Evolutionary conservation across 768 basidiomycete species (phyloP).

Genomic region (Russula foetens): DNA sequence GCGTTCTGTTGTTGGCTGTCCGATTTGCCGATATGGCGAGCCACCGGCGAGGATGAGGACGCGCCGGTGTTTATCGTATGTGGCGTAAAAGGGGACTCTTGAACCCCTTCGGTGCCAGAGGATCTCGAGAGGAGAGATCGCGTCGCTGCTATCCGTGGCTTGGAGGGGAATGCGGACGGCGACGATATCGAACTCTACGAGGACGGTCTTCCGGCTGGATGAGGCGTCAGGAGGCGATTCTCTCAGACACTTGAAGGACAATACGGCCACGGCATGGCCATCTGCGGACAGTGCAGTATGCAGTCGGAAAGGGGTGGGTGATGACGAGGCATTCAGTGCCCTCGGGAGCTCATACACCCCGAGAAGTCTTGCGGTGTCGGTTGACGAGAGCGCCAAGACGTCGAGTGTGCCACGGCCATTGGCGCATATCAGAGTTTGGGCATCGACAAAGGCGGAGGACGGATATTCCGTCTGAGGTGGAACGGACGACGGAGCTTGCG

Average conservation of each 20-base stretch:
- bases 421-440: conserved; percentile 44
- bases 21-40: conserved; percentile 42
- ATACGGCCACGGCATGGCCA: conserved; percentile 36
- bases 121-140: conserved; percentile 38
- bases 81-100: conserved; percentile 56
- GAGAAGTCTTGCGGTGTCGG: conserved; percentile 37
- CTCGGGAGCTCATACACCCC: conserved; percentile 42
- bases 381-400: conserved; percentile 39
- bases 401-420: conserved; percentile 70
- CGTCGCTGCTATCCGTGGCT: conserved; percentile 28
- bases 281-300: conserved; percentile 34
- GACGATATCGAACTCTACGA: conserved; percentile 56
- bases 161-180: conserved; percentile 45
- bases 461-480: conserved; percentile 63
- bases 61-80: conserved; percentile 38
- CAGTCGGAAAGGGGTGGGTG: conserved; percentile 36
- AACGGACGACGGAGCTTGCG: conserved; percentile 35
- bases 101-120: conserved; percentile 64
- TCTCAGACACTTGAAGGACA: conserved; percentile 49
- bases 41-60: conserved; percentile 53
- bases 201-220: conserved; percentile 21
- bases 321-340: conserved; percentile 23
- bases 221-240: not conserved
- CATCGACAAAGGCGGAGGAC: conserved; percentile 50
- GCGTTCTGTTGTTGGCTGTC: conserved; percentile 25